Percentiles rank a stretch among this genome's conserved stretches.
phyloP scores from a whole-genome alignment of 1,284 basidiomycete species.

The Omphalotus olearius region DNA sequence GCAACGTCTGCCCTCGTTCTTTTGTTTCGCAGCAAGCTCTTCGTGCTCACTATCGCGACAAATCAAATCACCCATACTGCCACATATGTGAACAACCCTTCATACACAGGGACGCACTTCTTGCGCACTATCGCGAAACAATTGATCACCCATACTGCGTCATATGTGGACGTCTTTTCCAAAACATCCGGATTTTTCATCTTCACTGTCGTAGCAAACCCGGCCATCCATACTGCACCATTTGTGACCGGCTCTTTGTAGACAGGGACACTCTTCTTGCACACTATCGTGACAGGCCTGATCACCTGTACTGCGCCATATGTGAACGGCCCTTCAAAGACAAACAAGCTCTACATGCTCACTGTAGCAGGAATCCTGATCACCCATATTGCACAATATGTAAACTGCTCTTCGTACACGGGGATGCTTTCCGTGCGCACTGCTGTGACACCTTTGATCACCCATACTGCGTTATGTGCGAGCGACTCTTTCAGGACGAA shows the following conservation, averaged over 20 bases:
- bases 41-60: conserved; percentile 8
- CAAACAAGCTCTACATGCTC: too few relatives aligned
- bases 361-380: too few relatives aligned
- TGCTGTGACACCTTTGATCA: conserved; percentile 12
- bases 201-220: background rate
- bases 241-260: conserved; percentile 9
- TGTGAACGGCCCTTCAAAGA: conserved; percentile 10
- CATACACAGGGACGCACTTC: too few relatives aligned
- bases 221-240: conserved; percentile 12
- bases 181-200: background rate
- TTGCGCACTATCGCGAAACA: too few relatives aligned
- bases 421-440: background rate
- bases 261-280: background rate
- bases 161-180: conserved; percentile 8
- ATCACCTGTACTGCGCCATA: conserved; percentile 11
- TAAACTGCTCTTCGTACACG: conserved; percentile 1
- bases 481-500: conserved; percentile 3
- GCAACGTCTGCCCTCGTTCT: background rate
- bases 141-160: too few relatives aligned
- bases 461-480: conserved; percentile 11
- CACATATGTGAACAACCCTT: too few relatives aligned
- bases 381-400: conserved; percentile 12
- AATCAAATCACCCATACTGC: conserved; percentile 10
- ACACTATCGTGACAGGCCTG: background rate
- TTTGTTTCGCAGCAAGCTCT: background rate